Evolutionary conservation across 2,329 filamentous ascomycete genomes (phyloP).

Genomic region (Fusarium sp.): DNA sequence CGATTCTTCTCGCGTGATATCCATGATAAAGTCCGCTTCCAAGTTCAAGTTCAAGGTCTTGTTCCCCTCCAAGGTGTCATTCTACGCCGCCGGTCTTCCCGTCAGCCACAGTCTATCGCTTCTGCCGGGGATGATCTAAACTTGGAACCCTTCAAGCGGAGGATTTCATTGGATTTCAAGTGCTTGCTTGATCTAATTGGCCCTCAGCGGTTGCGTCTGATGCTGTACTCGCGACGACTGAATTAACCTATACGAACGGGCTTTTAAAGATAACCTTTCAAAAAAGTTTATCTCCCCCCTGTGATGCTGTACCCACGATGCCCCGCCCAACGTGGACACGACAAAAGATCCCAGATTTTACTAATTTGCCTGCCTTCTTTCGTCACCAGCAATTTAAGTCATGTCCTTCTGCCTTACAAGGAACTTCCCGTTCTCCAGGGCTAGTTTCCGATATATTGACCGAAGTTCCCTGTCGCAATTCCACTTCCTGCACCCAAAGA

Average conservation of each 20-base stretch:
- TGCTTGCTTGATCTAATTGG: too few relatives aligned
- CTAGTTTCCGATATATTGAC: slow-evolving; percentile 32
- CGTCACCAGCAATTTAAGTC: slow-evolving; percentile 24
- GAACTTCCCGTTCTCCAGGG: slow-evolving; percentile 15
- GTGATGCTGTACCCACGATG: background rate
- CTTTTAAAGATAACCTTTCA: slow-evolving; percentile 6
- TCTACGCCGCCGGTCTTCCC: slow-evolving; percentile 15
- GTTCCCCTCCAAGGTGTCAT: background rate
- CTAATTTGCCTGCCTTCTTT: slow-evolving; percentile 4
- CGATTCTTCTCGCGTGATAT: background rate
- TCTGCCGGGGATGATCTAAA: slow-evolving; percentile 5
- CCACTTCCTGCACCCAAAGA: background rate
- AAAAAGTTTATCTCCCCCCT: background rate
- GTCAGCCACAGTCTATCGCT: slow-evolving; percentile 10
- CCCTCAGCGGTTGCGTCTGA: too few relatives aligned
- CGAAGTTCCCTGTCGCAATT: slow-evolving; percentile 5
- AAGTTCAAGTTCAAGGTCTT: too few relatives aligned
- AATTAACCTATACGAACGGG: background rate
- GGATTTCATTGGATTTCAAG: background rate
- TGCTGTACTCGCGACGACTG: background rate
- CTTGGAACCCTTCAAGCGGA: background rate
- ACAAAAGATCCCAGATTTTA: slow-evolving; percentile 19
- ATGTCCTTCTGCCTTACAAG: slow-evolving; percentile 17
- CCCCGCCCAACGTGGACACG: background rate
- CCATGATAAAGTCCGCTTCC: background rate